phyloP scores from a whole-genome alignment of 768 basidiomycete genomes.

The Tremella yokohamensis region DNA sequence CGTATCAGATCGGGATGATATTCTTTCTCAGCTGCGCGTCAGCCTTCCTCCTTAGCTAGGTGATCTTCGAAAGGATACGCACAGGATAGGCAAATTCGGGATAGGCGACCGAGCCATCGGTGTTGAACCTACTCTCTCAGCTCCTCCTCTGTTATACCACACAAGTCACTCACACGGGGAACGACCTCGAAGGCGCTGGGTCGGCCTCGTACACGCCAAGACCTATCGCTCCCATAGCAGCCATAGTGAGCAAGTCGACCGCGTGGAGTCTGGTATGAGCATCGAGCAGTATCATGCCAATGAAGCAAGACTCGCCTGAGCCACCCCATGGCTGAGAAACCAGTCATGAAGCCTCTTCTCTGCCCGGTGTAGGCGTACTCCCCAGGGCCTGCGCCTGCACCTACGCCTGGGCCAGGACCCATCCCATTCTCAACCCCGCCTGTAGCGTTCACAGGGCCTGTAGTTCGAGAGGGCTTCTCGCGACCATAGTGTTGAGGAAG shows the following conservation, averaged over 20 bases:
- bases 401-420: no score
- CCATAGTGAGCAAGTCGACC: slow-evolving; percentile 60
- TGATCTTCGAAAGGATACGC: neutral
- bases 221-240: slow-evolving; percentile 56
- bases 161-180: slow-evolving; percentile 30
- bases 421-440: no score
- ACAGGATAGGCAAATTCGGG: slow-evolving; percentile 52
- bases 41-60: neutral
- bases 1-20: slow-evolving; percentile 57
- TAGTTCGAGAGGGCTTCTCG: neutral
- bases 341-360: slow-evolving; percentile 16
- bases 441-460: neutral
- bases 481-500: neutral
- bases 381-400: neutral
- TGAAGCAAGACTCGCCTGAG: slow-evolving; percentile 10
- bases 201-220: slow-evolving; percentile 59
- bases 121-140: slow-evolving; percentile 10
- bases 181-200: slow-evolving; percentile 45
- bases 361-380: neutral
- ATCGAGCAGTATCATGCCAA: neutral
- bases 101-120: slow-evolving; percentile 56
- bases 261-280: slow-evolving; percentile 55
- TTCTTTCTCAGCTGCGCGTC: slow-evolving; percentile 52
- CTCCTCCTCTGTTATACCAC: neutral
- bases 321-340: slow-evolving; percentile 29